Evolutionary conservation across 352 stramenopile genomes (phyloP).

Genomic region (Aphanomyces cochlioides): DNA sequence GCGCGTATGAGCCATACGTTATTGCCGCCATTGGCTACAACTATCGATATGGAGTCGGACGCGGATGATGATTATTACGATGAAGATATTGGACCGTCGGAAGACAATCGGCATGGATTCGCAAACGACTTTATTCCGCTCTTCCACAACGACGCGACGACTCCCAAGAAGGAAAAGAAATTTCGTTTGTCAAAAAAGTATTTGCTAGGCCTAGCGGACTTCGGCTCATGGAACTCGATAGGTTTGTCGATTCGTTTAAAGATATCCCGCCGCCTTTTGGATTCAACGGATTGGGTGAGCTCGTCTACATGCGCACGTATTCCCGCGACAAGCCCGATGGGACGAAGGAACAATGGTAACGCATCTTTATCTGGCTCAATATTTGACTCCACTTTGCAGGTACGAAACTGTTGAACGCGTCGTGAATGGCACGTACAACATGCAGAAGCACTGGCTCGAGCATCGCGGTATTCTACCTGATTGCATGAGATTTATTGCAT

Average conservation of each 20-base stretch:
- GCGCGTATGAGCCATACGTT: too few species aligned
- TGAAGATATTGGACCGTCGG: conserved; percentile 3
- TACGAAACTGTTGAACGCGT: conserved; percentile 89
- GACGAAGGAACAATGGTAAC: conserved; percentile 79
- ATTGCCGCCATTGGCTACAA: background rate
- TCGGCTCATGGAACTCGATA: conserved; percentile 9
- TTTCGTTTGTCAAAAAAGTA: conserved; percentile 22
- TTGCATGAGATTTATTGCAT: background rate
- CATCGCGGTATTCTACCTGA: conserved; percentile 30
- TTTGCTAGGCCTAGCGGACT: background rate
- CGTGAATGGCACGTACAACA: conserved; percentile 91
- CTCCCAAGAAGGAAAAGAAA: conserved; percentile 13
- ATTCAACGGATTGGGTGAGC: conserved; percentile 92
- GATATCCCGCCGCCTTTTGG: conserved; percentile 72
- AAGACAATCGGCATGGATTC: conserved; percentile 13
- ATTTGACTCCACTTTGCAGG: conserved; percentile 5
- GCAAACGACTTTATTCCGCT: conserved; percentile 18
- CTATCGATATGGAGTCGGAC: conserved; percentile 7
- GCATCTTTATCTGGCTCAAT: background rate
- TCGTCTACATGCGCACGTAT: conserved; percentile 92
- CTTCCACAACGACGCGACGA: conserved; percentile 4
- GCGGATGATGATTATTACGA: conserved; percentile 12
- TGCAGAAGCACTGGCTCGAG: conserved; percentile 87
- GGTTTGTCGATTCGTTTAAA: conserved; percentile 55
- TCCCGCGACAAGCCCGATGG: conserved; percentile 76